These are phyloP conservation scores for Lactifluus volemus DNA, from an alignment of 768 basidiomycete species.

Conservation along the genomic window DNA sequence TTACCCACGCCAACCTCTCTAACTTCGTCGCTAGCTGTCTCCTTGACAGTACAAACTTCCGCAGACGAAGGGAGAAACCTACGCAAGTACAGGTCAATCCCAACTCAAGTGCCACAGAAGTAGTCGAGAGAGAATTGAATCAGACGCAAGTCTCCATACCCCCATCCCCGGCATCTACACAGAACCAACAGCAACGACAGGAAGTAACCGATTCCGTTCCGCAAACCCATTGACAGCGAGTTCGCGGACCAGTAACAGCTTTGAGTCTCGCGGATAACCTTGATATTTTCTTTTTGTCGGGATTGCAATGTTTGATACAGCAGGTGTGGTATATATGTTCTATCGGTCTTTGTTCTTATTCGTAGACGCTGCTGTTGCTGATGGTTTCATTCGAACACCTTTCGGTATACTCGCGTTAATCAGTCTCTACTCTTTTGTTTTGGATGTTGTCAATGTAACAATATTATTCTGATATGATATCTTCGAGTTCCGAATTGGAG, in stretches of 20 bases:
- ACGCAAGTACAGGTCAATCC: background rate
- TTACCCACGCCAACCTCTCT: background rate
- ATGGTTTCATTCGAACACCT: background rate
- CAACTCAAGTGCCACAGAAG: background rate
- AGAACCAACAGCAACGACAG: background rate
- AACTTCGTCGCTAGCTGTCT: background rate
- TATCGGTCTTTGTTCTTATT: background rate
- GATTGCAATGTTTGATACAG: background rate
- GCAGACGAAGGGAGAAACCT: background rate
- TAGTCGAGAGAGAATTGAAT: background rate
- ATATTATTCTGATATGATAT: background rate
- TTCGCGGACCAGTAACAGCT: background rate
- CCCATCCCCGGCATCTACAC: background rate
- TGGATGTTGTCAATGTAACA: background rate
- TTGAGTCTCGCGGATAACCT: background rate
- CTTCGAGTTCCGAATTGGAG: background rate
- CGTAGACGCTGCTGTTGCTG: background rate
- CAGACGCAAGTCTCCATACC: background rate
- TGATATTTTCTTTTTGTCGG: background rate
- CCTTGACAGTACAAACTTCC: background rate
- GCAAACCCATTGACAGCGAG: slow-evolving; percentile 8
- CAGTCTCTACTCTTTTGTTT: background rate
- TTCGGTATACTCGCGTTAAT: background rate
- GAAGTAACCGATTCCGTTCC: background rate
- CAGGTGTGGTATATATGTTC: background rate